A percentile compares a stretch with the other conserved stretches of the same genome.
These are phyloP conservation scores for Malus hybrid DNA, from an alignment of 331 rosid species.

Conservation along the genomic window DNA sequence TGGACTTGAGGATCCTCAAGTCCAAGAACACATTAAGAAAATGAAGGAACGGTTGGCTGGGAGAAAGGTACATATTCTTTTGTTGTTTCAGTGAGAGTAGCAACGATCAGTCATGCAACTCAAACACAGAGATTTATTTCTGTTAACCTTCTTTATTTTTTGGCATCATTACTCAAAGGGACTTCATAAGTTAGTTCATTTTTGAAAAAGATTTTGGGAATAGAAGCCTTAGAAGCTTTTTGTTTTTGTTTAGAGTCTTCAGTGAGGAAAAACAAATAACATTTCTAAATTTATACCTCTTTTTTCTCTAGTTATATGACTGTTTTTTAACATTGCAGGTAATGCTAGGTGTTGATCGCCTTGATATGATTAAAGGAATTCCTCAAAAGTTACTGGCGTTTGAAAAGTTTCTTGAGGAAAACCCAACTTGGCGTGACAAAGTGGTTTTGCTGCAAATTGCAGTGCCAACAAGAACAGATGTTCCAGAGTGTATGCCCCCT, in stretches of 20 bases:
- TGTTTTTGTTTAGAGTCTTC: neutral
- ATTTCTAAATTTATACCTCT: neutral
- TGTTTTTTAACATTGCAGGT: conserved; percentile 45
- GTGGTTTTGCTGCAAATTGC: conserved; percentile 94
- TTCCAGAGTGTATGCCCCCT: conserved; percentile 75
- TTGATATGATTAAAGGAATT: conserved; percentile 93
- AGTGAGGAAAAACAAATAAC: neutral
- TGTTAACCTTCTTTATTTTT: neutral
- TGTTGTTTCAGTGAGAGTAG: neutral
- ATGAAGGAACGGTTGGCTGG: conserved; percentile 73
- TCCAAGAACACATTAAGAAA: conserved; percentile 53
- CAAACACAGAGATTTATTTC: neutral
- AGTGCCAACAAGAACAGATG: conserved; percentile 92
- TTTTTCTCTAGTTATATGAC: neutral
- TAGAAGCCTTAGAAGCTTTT: neutral
- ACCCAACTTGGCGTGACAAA: conserved; percentile 59
- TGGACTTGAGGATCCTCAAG: conserved; percentile 50
- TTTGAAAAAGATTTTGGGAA: neutral
- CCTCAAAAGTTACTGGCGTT: conserved; percentile 91
- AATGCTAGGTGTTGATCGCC: conserved; percentile 93
- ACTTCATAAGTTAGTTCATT: neutral
- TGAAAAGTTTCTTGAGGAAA: conserved; percentile 91
- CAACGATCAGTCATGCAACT: neutral
- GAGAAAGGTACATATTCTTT: conserved; percentile 48
- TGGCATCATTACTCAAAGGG: neutral